Base-by-base conservation (phyloP, 257 asterid genomes). In the Rubia yunnanensis region DNA sequence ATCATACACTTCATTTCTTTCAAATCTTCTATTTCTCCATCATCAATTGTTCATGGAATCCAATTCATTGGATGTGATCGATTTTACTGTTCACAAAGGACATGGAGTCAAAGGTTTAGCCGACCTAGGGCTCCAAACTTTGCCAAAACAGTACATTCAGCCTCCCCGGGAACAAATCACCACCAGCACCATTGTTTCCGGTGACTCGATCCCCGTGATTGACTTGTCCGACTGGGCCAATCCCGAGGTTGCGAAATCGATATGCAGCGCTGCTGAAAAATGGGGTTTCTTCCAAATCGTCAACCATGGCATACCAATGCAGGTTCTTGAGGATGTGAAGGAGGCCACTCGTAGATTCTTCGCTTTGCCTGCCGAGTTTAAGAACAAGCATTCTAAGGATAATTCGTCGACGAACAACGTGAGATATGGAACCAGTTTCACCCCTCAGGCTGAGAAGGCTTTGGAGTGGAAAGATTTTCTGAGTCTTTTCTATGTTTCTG, bases 381-480 rank as follows among this genome's bases (percentile, higher is more conserved):
- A 72, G 31, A 73, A 46, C 32, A 72, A 69, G 60, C 57, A 76
- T 23, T 72, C 78, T 0, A 70, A 73, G 57, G 73, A 70, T 2
- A 53, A 69, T 34, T 77, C 78, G 2, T 54, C 73, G 0, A 27
- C 60, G 1, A 68, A 69, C 36, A 69, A 54, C 32, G 79, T 77
- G 1, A 53, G 76, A 50, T 77, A 66, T 35, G 78, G 76, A 10
- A 77, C 79, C 1, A 73, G 81, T 41, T 73, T 73, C 65, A 66
- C 71, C 60, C 81, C 81, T 9, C 27, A 28, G 35, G 78, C 76
- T 3, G 81, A 69, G 65, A 77, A 69, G 46, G 78, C 76, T 32
- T 70, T 77, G 52, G 81, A 77, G 31, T 77, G 81, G 81, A 77
- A 77, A 62, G 81, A 77, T 73, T 77, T 59, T 46, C 74, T 77